Conservation (phyloP, 2,329 filamentous ascomycete genomes). For the Pleurostoma richardsiae region DNA sequence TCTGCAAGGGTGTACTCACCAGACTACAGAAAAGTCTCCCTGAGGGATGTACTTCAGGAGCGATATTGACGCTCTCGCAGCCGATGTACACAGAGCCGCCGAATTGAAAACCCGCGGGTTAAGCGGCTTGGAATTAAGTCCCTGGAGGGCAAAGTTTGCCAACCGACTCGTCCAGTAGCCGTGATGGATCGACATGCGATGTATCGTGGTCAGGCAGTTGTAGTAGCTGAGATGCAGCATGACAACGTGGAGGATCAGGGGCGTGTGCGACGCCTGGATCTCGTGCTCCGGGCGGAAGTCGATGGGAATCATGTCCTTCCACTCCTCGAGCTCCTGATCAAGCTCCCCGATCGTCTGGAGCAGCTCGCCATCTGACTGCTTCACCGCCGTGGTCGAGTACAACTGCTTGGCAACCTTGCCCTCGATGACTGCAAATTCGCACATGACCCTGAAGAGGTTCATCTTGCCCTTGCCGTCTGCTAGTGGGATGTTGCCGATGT, state of each 20-base stretch:
- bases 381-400: constrained; percentile 88
- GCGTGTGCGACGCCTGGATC: constrained; percentile 88
- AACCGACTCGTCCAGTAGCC: constrained; percentile 96
- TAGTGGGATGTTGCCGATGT: constrained; percentile 89
- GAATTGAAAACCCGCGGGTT: constrained; percentile 95
- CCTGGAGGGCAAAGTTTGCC: constrained; percentile 92
- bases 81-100: constrained; percentile 85
- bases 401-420: constrained; percentile 90
- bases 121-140: constrained; percentile 81
- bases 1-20: constrained; percentile 50
- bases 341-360: constrained; percentile 94
- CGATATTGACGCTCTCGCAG: constrained; percentile 87
- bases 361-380: constrained; percentile 86
- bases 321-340: constrained; percentile 82
- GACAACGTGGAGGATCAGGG: constrained; percentile 89
- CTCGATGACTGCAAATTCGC: constrained; percentile 85
- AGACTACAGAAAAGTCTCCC: constrained; percentile 90
- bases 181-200: constrained; percentile 96
- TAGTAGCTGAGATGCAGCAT: constrained; percentile 96
- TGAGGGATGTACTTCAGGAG: constrained; percentile 94
- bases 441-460: constrained; percentile 92
- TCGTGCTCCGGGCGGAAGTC: constrained; percentile 97
- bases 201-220: constrained; percentile 95
- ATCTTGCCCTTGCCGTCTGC: constrained; percentile 86
- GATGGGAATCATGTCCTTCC: constrained; percentile 93